Conservation (phyloP, 2,329 filamentous ascomycete species). For the Chaetomiaceae sp. region DNA sequence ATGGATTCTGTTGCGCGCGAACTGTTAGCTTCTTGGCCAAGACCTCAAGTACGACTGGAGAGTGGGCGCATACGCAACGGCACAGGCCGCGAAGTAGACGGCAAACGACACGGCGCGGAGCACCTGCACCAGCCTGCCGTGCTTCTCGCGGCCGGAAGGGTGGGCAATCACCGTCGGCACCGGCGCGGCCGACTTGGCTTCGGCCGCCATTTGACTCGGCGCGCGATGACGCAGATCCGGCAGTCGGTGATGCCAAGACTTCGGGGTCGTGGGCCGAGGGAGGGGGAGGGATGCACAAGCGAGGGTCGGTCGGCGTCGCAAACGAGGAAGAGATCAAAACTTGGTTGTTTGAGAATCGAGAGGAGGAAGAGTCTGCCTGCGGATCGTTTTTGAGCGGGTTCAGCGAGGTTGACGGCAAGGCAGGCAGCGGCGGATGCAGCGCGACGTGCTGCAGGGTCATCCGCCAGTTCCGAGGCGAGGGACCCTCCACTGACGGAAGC, state of each 20-base stretch:
- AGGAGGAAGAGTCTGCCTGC: background rate
- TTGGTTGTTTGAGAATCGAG: background rate
- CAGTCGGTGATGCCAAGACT: conserved; percentile 21
- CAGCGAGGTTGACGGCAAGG: conserved; percentile 15
- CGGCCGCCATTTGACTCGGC: conserved; percentile 25
- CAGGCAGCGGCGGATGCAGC: conserved; percentile 6
- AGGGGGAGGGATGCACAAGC: background rate
- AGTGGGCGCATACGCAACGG: conserved; percentile 41
- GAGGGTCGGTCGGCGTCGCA: background rate
- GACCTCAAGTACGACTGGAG: background rate
- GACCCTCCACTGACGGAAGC: background rate
- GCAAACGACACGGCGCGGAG: conserved; percentile 49
- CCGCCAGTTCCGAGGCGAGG: conserved; percentile 5
- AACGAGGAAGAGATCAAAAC: background rate
- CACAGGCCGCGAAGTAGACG: conserved; percentile 49
- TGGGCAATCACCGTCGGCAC: conserved; percentile 32
- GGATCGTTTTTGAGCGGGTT: background rate
- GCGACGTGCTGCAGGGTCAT: conserved; percentile 4
- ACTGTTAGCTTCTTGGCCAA: background rate
- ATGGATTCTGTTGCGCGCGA: conserved; percentile 48
- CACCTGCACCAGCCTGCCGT: conserved; percentile 47
- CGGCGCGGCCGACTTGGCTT: conserved; percentile 13
- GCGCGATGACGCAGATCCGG: conserved; percentile 36
- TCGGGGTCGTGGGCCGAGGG: conserved; percentile 21
- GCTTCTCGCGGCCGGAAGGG: conserved; percentile 52